Percentiles rank a stretch among this genome's conserved stretches.
Conservation (phyloP, 768 basidiomycete species). For the Agaricus subrufescens region DNA sequence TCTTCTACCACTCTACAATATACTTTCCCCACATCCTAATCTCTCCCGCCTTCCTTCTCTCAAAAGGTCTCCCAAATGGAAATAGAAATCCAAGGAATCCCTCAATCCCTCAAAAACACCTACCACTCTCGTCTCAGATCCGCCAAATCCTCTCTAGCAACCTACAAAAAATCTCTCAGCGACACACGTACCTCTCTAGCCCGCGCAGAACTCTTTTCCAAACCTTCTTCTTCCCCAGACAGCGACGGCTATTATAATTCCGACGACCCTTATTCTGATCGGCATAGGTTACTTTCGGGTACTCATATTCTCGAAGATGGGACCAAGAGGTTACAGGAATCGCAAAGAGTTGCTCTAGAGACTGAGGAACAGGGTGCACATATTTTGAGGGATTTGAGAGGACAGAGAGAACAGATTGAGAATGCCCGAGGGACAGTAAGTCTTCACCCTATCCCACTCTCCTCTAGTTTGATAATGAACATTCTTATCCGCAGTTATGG, state of each 20-base stretch:
- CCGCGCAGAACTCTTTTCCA: slow-evolving; percentile 74
- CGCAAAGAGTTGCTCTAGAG: slow-evolving; percentile 89
- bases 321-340: slow-evolving; percentile 78
- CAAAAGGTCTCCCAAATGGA: slow-evolving; percentile 96
- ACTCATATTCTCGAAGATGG: slow-evolving; percentile 82
- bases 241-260: slow-evolving; percentile 35
- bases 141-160: slow-evolving; percentile 70
- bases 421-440: slow-evolving; percentile 85
- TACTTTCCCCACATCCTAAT: not conserved
- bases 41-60: too few relatives aligned
- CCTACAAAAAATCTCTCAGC: slow-evolving; percentile 77
- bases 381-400: slow-evolving; percentile 78
- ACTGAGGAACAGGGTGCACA: slow-evolving; percentile 95
- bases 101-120: slow-evolving; percentile 72
- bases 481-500: slow-evolving; percentile 49
- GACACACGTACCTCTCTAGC: slow-evolving; percentile 67
- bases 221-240: slow-evolving; percentile 26
- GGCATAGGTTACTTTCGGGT: slow-evolving; percentile 75
- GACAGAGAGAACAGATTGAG: slow-evolving; percentile 92
- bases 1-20: slow-evolving; percentile 1
- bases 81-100: slow-evolving; percentile 94
- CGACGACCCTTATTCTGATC: slow-evolving; percentile 84
- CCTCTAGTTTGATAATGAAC: not conserved
- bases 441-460: not conserved
- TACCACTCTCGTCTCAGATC: slow-evolving; percentile 73